Evolutionary conservation across 164 flowering plant genomes (phyloP), one percentile per base, ranked within the genome.

Genomic region (Stephania yunnanensis): DNA sequence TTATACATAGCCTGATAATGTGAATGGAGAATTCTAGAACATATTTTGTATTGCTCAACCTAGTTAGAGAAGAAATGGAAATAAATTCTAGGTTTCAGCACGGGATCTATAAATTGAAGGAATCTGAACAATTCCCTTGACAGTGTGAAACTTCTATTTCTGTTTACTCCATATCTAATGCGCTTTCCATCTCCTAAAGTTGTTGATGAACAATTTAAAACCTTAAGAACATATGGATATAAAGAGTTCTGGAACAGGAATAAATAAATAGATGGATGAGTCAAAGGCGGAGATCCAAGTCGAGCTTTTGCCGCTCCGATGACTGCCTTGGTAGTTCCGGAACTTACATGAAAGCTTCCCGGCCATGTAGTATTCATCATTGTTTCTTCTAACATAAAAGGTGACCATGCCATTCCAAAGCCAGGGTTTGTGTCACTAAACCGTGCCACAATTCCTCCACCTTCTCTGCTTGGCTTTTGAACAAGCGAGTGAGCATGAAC

Each of bases 401-500:
- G 84, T 29, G 73, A 52, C 83, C 86, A 77, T 55, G 76, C 68
- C 71, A 76, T 79, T 44, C 85, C 84, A 55, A 78, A 69, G 7
- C 82, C 85, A 63, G 81, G 30, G 10, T 75, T 73, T n/a, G 80
- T 44, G 55, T 82, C 81, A 73, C 77, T 75, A 69, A 86, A 84
- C 70, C 85, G 84, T 46, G 84, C 87, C 42, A 79, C 86, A 45
- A 70, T 72, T 25, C 73, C 78, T 29, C 78, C 68, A 74, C 74
- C 88, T 50, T 82, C 86, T 80, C 82, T 81, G 71, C 64, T 72
- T 29, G 85, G 81, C 74, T 87, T 91, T 73, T 91, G 89, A 79
- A 85, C 83, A 6, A 84, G 83, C 1, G 97, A 86, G 78, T 91
- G 97, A 10, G 97, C 81, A 2, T 74, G 84, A 71, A 87, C 90